phyloP scores from a whole-genome alignment of 2,329 filamentous ascomycete genomes.

The Neonectria faginata region DNA sequence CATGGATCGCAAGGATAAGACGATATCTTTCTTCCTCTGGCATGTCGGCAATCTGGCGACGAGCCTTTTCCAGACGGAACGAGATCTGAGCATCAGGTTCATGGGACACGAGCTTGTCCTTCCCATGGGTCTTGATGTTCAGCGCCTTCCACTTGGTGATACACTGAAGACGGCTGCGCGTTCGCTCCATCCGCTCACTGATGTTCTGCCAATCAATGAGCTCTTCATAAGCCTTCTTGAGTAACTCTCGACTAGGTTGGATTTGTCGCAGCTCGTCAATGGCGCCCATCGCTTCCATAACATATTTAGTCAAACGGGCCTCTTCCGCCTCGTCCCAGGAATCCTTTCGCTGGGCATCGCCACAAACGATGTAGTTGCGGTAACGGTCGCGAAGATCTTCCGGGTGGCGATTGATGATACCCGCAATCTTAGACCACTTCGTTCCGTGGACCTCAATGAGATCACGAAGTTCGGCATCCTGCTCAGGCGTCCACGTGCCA shows the following conservation, averaged over 20 bases:
- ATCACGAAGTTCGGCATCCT: constrained; percentile 52
- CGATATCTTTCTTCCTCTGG: constrained; percentile 57
- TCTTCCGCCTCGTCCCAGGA: constrained; percentile 74
- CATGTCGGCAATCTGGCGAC: constrained; percentile 57
- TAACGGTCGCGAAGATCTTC: constrained; percentile 78
- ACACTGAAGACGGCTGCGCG: constrained; percentile 75
- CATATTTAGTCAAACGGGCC: constrained; percentile 60
- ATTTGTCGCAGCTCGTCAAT: constrained; percentile 57
- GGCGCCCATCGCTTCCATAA: constrained; percentile 63
- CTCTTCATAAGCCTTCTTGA: constrained; percentile 59
- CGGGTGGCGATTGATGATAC: constrained; percentile 71
- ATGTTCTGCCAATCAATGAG: constrained; percentile 75
- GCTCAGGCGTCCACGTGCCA: constrained; percentile 57
- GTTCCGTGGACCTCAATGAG: constrained; percentile 54
- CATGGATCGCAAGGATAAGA: constrained; percentile 58
- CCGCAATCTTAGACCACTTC: constrained; percentile 72
- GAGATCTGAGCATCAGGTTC: constrained; percentile 50
- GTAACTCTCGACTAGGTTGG: constrained; percentile 47
- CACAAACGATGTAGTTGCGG: constrained; percentile 73
- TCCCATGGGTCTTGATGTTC: constrained; percentile 51
- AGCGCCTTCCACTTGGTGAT: constrained; percentile 72
- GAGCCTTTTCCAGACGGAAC: constrained; percentile 59
- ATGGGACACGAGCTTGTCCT: constrained; percentile 49
- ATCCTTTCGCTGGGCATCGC: constrained; percentile 62
- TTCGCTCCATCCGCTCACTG: constrained; percentile 70